Evolutionary conservation across 2,329 filamentous ascomycete genomes (phyloP), one percentile per base, ranked within the genome.

Genomic region (Colletotrichum sp.): DNA sequence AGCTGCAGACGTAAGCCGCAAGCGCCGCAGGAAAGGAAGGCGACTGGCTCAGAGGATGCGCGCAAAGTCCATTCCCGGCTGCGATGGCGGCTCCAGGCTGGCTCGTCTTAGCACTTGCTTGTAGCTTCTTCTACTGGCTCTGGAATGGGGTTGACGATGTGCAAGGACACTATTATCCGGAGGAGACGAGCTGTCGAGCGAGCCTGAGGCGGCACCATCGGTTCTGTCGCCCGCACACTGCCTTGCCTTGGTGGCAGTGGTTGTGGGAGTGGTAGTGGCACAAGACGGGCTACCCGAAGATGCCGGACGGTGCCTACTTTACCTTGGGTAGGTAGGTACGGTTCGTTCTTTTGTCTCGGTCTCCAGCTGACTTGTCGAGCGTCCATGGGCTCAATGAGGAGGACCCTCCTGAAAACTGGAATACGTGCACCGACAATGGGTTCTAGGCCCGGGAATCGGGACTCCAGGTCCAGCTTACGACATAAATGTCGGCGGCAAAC

Each of bases 1-100:
- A 44, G 70, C 63, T 67, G 57, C 55, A 59, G 55, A 26, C 32
- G 57, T 63, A 72, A 64, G 69, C 73, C 63, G 69, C 73, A 76
- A 76, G 69, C 73, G 69, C 73, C 24, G n/a, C 21, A 44, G 30
- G 32, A n/a, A 13, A 39, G 32, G 32, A 32, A 62, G n/a, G 16
- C 12, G 32, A 64, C 28, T 39, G 49, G 44, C 59, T 55, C 32
- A 34, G 71, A 63, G 30, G 21, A 28, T 69, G 62, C 24, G 36
- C 28, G 21, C 24, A 26, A 30, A 39, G 55, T 59, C 55, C 55
- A 60, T n/a, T 66, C 24, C 21, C 13, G 57, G 16, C 30, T 57
- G 18, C 28, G 60, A 39, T 70, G 36, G 57, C 71, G 66, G 36
- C 28, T 18, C 30, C 6, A 52, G 44, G 44, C 44, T 52, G n/a